Base-by-base conservation (phyloP, 73 alveolate species). In the Stentor roeselii region DNA sequence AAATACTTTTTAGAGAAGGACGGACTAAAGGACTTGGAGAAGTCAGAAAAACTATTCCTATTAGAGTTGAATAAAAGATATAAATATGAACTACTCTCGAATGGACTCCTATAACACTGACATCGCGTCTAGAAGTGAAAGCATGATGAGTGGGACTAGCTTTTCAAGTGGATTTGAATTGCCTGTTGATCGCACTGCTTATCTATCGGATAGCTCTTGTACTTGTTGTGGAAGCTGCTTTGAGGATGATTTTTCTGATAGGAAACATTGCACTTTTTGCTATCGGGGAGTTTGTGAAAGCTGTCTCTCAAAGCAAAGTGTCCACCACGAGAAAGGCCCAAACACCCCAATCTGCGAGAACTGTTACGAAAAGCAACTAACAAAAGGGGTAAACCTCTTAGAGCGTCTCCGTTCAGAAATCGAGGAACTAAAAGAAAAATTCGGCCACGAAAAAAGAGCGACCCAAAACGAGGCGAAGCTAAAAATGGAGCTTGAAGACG, bases 1-100 rank as follows among this genome's bases (percentile, higher is more conserved):
- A 92, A 11, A 86, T 96, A 40, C 76, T 96, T 39, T 93, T 96
- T 89, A 93, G 99, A 60, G 99, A 96, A 87, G 99, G 99, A 4
- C 90, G 98, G 80, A 95, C 99, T 76, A 93, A 94, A 85, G 99
- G 99, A 3, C 76, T 92, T 50, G 98, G 98, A 75, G 87, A 83
- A 59, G 86, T 93, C 41, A 82, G 67, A 39, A 85, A 78, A 39
- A 78, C 78, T 36, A 59, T 39, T 37, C 90, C 95, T 32, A 42
- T 50, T 3, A n/a, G 27, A 37, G 75, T 77, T 2, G 30, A 3
- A 3, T 58, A 21, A 58, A 21, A 58, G 27, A 58, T 58, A 58
- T n/a, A n/a, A n/a, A n/a, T n/a, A n/a, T n/a, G n/a, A n/a, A n/a
- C n/a, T n/a, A n/a, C n/a, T n/a, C n/a, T n/a, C n/a, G n/a, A n/a